Conservation (phyloP, 495 filamentous ascomycete genomes). For the Rostrohypoxylon terebratum region DNA sequence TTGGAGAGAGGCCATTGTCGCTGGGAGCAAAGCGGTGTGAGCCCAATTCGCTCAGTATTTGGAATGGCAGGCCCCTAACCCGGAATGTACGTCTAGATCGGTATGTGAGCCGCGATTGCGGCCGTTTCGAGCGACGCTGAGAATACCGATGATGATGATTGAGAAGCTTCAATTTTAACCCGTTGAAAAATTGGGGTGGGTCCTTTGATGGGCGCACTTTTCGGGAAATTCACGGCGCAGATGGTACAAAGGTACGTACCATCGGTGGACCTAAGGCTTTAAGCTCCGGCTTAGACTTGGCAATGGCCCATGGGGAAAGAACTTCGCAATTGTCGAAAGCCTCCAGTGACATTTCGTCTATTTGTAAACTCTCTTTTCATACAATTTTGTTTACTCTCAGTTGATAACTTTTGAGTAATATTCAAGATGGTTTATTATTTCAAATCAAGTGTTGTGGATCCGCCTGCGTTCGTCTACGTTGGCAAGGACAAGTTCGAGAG, state of each 20-base stretch:
- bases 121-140: not conserved
- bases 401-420: not conserved
- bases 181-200: constrained; percentile 48
- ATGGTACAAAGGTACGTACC: constrained; percentile 20
- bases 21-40: constrained; percentile 41
- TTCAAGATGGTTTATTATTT: constrained; percentile 94
- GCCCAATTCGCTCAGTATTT: not conserved
- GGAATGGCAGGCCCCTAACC: not conserved
- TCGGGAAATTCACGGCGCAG: constrained; percentile 37
- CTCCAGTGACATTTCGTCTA: not conserved
- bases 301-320: not conserved
- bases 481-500: constrained; percentile 99
- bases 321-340: constrained; percentile 5
- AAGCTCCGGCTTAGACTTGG: not conserved
- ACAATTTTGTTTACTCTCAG: constrained; percentile 5
- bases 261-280: not conserved
- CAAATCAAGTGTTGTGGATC: constrained; percentile 76
- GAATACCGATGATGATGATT: constrained; percentile 15
- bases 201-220: not conserved
- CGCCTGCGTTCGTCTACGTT: constrained; percentile 90
- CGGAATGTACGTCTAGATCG: not conserved
- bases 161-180: constrained; percentile 34
- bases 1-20: constrained; percentile 66
- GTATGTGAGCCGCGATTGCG: not conserved
- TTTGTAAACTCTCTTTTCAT: constrained; percentile 7